Evolutionary conservation across 768 basidiomycete species (phyloP).

Genomic region (Megacollybia marginata): DNA sequence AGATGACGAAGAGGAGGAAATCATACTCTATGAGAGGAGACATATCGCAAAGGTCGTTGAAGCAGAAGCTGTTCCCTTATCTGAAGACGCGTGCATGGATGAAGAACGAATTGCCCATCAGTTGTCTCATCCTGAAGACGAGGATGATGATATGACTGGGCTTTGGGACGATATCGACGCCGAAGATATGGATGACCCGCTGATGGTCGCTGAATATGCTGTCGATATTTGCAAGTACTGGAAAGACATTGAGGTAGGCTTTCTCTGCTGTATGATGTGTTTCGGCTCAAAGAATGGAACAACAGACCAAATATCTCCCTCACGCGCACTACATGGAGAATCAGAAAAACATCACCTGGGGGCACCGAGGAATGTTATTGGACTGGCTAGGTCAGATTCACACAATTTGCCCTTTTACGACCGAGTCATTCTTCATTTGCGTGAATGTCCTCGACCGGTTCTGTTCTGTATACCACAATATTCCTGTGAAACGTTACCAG

Average conservation of each 20-base stretch:
- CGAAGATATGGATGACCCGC: conserved; percentile 87
- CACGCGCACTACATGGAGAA: conserved; percentile 92
- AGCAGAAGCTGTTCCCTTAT: neutral
- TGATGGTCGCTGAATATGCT: conserved; percentile 97
- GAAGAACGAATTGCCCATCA: conserved; percentile 40
- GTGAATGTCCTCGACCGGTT: conserved; percentile 90
- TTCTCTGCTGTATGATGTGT: neutral
- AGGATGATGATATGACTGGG: conserved; percentile 64
- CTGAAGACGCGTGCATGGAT: conserved; percentile 7
- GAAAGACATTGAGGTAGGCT: conserved; percentile 75
- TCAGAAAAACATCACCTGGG: conserved; percentile 93
- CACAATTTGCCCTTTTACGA: conserved; percentile 81
- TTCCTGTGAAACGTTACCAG: conserved; percentile 90
- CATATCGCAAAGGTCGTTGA: neutral
- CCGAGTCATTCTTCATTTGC: conserved; percentile 92
- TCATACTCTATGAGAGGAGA: neutral
- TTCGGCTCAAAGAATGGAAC: neutral
- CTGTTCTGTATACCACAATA: conserved; percentile 62
- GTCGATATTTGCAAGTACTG: conserved; percentile 90
- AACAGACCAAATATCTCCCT: conserved; percentile 72
- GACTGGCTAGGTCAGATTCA: conserved; percentile 98
- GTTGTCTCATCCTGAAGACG: conserved; percentile 42
- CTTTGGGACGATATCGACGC: conserved; percentile 91
- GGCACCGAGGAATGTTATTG: conserved; percentile 89
- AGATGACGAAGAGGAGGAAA: neutral